A percentile compares a stretch with the other conserved stretches of the same genome.
Evolutionary conservation across 768 basidiomycete genomes (phyloP).

Genomic region (Lactarius pseudohatsudake): DNA sequence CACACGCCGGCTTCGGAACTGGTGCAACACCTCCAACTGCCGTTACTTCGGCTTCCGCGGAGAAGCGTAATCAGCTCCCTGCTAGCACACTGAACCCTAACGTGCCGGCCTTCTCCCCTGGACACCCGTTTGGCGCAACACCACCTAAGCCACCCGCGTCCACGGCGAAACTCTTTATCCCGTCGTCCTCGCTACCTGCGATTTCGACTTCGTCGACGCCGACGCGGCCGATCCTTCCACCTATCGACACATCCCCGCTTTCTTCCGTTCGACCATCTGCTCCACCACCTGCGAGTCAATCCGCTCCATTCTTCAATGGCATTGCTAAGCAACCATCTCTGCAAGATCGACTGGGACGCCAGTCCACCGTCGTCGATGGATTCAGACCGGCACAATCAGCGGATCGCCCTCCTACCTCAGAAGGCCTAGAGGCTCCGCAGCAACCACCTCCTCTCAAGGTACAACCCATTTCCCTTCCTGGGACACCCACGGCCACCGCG

Average conservation of each 20-base stretch:
- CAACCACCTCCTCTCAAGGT: conserved; percentile 32
- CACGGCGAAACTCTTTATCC: not conserved
- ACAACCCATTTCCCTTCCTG: conserved; percentile 34
- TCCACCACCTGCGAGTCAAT: conserved; percentile 14
- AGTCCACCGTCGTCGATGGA: conserved; percentile 17
- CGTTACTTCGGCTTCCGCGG: conserved; percentile 16
- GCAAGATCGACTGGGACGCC: conserved; percentile 4
- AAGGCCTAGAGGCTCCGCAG: not conserved
- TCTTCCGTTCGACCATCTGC: not conserved
- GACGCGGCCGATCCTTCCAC: conserved; percentile 22
- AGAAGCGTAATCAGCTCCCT: conserved; percentile 4
- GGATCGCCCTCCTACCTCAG: not conserved
- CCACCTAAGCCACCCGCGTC: conserved; percentile 27
- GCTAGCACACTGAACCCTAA: conserved; percentile 23
- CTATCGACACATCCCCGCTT: conserved; percentile 23
- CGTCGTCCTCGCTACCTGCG: conserved; percentile 10
- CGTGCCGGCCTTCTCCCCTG: conserved; percentile 29
- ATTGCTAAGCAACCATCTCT: conserved; percentile 6
- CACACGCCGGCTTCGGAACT: conserved; percentile 10
- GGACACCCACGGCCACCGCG: conserved; percentile 36
- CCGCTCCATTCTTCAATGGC: conserved; percentile 16
- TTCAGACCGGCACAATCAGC: conserved; percentile 4
- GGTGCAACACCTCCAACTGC: conserved; percentile 20
- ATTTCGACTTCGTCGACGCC: conserved; percentile 13
- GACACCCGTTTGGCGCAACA: conserved; percentile 17